phyloP scores from a whole-genome alignment of 2,329 filamentous ascomycete species.

The Apiospora koreana region DNA sequence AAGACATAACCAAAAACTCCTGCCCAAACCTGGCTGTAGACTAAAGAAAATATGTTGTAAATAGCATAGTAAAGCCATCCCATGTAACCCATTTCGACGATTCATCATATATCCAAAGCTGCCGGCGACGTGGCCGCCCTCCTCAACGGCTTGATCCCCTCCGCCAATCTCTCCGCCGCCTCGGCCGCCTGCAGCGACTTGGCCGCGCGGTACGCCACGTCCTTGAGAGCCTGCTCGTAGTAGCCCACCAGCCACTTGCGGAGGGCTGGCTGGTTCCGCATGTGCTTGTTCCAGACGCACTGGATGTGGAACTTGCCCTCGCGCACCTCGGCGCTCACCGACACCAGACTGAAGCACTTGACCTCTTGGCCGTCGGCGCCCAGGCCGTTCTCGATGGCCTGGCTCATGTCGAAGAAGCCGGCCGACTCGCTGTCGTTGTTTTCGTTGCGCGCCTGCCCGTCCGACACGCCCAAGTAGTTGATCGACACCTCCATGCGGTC shows the following conservation, averaged over 20 bases:
- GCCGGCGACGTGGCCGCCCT: neutral
- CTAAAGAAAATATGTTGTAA: neutral
- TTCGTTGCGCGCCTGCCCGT: conserved; percentile 10
- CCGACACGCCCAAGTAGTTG: conserved; percentile 14
- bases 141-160: neutral
- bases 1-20: neutral
- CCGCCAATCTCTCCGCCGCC: neutral
- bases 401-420: conserved; percentile 14
- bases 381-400: conserved; percentile 12
- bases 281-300: conserved; percentile 13
- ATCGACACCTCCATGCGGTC: conserved; percentile 13
- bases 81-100: neutral
- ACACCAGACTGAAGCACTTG: conserved; percentile 12
- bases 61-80: neutral
- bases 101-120: neutral
- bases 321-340: conserved; percentile 12
- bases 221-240: conserved; percentile 14
- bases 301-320: conserved; percentile 9
- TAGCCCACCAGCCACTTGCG: conserved; percentile 10
- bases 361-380: conserved; percentile 12
- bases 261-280: conserved; percentile 8
- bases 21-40: neutral
- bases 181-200: neutral
- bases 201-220: conserved; percentile 13
- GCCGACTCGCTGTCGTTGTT: neutral